These are phyloP conservation scores for Chlamydomonas reinhardtii DNA, from an alignment of 163 green algal genomes.

Conservation along the genomic window DNA sequence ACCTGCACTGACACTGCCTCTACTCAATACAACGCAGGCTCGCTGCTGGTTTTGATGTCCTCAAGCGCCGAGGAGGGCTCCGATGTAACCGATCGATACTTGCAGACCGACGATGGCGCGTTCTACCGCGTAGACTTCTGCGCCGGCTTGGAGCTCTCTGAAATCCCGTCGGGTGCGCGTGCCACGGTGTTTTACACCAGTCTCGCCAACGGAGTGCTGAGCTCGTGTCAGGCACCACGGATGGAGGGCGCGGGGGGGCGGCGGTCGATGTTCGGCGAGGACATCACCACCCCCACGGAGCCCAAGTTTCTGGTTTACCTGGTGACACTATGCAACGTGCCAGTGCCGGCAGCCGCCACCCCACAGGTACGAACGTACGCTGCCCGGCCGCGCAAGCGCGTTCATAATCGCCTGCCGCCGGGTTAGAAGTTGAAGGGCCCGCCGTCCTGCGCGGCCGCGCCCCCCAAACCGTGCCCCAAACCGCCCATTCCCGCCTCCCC, in stretches of 20 bases:
- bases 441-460: too few relatives aligned
- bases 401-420: too few relatives aligned
- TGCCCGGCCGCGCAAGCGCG: too few relatives aligned
- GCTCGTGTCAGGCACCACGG: neutral
- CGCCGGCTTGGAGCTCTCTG: neutral
- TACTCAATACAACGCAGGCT: neutral
- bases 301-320: constrained; percentile 24
- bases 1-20: too few relatives aligned
- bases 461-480: too few relatives aligned
- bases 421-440: too few relatives aligned
- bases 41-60: constrained; percentile 19
- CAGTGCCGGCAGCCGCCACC: neutral
- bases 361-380: neutral
- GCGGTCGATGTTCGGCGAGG: neutral
- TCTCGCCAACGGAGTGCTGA: neutral
- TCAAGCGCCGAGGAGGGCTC: neutral
- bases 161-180: neutral
- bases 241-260: neutral
- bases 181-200: neutral
- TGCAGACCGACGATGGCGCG: neutral
- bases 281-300: neutral
- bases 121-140: constrained; percentile 1
- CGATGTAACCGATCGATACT: neutral
- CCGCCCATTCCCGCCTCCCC: too few relatives aligned
- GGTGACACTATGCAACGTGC: neutral